These are phyloP conservation scores for Grosmannia penicillata DNA, from an alignment of 2,329 filamentous ascomycete species.

Conservation along the genomic window DNA sequence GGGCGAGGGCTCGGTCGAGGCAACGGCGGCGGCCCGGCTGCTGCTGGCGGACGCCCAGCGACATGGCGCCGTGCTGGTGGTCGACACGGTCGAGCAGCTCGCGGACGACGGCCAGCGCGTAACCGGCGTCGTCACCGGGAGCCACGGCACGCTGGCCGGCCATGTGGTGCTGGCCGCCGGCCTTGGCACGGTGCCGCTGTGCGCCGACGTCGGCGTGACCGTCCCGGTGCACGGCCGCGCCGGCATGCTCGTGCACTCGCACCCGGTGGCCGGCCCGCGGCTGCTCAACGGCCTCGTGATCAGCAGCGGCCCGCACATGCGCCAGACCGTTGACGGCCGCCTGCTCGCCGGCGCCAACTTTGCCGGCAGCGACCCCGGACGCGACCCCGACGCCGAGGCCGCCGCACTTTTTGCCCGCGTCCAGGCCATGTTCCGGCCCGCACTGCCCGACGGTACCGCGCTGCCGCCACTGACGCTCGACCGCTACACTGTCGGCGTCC, in stretches of 20 bases:
- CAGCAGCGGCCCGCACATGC: constrained; percentile 14
- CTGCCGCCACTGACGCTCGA: constrained; percentile 13
- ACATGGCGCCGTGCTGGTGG: not conserved
- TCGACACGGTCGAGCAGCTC: not conserved
- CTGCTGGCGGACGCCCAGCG: constrained; percentile 5
- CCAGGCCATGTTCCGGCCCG: constrained; percentile 9
- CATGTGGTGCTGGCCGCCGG: constrained; percentile 18
- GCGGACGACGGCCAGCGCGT: constrained; percentile 3
- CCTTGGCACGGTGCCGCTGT: constrained; percentile 14
- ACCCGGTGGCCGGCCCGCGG: constrained; percentile 10
- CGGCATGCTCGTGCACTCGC: constrained; percentile 17
- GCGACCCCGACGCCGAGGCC: constrained; percentile 11
- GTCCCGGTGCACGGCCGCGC: constrained; percentile 13
- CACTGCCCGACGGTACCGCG: not conserved
- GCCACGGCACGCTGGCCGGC: constrained; percentile 10
- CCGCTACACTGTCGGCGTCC: constrained; percentile 15
- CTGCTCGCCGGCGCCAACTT: constrained; percentile 13
- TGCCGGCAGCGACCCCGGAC: constrained; percentile 8
- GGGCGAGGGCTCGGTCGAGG: constrained; percentile 17
- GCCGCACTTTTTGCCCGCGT: constrained; percentile 12
- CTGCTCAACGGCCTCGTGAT: constrained; percentile 13
- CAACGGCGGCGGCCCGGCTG: constrained; percentile 13
- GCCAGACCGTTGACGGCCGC: constrained; percentile 16
- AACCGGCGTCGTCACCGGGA: constrained; percentile 9
- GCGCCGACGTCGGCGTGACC: constrained; percentile 12